Evolutionary conservation across 2,329 filamentous ascomycete species (phyloP).

Genomic region (Pseudomassariella vexata): DNA sequence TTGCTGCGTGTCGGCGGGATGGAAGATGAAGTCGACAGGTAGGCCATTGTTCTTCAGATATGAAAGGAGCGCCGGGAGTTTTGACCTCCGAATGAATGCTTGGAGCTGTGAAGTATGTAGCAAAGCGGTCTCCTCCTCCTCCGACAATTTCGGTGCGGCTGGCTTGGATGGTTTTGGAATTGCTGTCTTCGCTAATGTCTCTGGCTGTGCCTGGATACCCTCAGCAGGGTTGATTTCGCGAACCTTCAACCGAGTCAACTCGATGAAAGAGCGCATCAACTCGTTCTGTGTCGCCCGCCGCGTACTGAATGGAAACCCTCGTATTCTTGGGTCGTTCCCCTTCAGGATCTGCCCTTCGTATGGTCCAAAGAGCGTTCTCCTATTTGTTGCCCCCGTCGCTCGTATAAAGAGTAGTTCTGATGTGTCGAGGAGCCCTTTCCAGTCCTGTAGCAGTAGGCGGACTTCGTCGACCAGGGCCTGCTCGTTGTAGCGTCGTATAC

Average conservation of each 20-base stretch:
- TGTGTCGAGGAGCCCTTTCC: conserved; percentile 79
- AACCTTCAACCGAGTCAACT: conserved; percentile 86
- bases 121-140: conserved; percentile 76
- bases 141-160: conserved; percentile 60
- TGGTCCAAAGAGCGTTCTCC: conserved; percentile 81
- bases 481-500: conserved; percentile 89
- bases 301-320: conserved; percentile 91
- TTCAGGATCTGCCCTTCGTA: conserved; percentile 84
- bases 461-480: conserved; percentile 86
- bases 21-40: conserved; percentile 66
- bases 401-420: conserved; percentile 84
- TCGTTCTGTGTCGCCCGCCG: conserved; percentile 88
- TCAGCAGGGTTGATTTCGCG: conserved; percentile 67
- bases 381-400: conserved; percentile 80
- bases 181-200: conserved; percentile 29
- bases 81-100: conserved; percentile 81
- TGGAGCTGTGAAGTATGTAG: conserved; percentile 88
- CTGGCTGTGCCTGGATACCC: conserved; percentile 37
- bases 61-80: conserved; percentile 77
- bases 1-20: conserved; percentile 57
- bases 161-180: conserved; percentile 42
- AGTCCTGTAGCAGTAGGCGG: conserved; percentile 70
- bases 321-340: conserved; percentile 71
- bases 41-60: conserved; percentile 77
- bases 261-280: conserved; percentile 89